Base-by-base conservation (phyloP, 2,329 filamentous ascomycete species). In the Lachnum nothofagi region DNA sequence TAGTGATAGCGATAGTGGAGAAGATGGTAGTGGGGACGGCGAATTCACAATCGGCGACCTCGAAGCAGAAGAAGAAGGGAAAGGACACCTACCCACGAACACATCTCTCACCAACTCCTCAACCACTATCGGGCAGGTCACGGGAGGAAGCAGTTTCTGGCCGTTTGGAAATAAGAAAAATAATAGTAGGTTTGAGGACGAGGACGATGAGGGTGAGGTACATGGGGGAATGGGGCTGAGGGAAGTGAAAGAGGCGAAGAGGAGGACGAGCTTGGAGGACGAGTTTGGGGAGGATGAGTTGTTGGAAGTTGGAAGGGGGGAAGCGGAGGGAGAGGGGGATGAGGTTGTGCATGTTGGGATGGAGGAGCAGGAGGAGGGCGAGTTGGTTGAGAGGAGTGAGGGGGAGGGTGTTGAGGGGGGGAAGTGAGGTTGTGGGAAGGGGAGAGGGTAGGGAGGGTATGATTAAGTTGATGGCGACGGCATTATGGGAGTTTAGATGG, bases 311-410 rank as follows among this genome's bases (percentile, higher is more conserved):
- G 35, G 61, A 57, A 65, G 63, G 31, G 65, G 60, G 1, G 63
- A 65, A 52, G 64, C 63, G 39, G 63, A 60, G 53, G 49, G 63
- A 48, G 63, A 65, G 33, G 61, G 61, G 35, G 59, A 61, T 20
- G 60, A 61, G 49, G 59, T 59, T 22, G 56, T 60, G 27, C 58
- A 62, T 48, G 55, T 63, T 27, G 51, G 48, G 20, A 49, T 58
- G 48, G 55, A 46, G 33, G 55, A 55, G 44, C 43, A 48, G 17
- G 53, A 54, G 33, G 14, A 14, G 12, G 35, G 49, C 14, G 51
- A 54, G 23, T 45, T 17, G 16, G 17, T n/a, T 8, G 33, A 35
- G 33, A n/a, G n/a, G n/a, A n/a, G n/a, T n/a, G n/a, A n/a, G n/a
- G n/a, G n/a, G n/a, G n/a, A n/a, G n/a, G n/a, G n/a, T n/a, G n/a